Conservation (phyloP, 164 flowering plant species). For the Aristolochia californica region DNA sequence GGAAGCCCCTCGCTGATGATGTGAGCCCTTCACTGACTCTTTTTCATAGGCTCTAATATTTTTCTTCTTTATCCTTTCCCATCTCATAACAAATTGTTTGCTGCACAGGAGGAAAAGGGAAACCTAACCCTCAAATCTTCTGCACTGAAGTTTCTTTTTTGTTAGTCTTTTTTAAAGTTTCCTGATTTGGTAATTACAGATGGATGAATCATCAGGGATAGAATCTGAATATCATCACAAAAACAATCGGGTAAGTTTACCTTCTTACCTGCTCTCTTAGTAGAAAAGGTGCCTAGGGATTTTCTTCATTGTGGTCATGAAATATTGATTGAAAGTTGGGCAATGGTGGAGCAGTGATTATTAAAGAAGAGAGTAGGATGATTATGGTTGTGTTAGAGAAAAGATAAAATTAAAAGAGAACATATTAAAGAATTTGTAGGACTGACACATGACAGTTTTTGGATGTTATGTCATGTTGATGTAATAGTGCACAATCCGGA, state of each 20-base stretch:
- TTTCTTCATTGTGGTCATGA: no score
- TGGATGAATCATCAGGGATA: conserved; percentile 87
- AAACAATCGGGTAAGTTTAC: conserved; percentile 52
- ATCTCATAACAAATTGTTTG: no score
- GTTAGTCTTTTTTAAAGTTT: background rate
- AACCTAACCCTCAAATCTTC: background rate
- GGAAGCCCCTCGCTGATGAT: conserved; percentile 97
- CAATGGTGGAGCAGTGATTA: no score
- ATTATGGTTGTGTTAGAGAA: no score
- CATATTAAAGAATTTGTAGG: no score
- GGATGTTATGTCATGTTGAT: no score
- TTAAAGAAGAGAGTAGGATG: no score
- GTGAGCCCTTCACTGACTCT: conserved; percentile 29
- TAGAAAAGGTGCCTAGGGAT: no score
- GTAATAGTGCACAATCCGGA: no score
- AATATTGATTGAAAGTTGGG: no score
- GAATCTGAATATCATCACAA: conserved; percentile 98
- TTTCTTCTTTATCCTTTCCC: background rate
- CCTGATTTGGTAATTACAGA: conserved; percentile 30
- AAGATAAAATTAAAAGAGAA: no score
- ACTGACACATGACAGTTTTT: no score
- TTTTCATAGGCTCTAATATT: background rate
- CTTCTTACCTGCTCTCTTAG: background rate
- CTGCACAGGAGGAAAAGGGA: background rate
- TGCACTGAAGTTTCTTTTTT: background rate